Base-by-base conservation (phyloP, 176 grass and related monocot species). In the Bonia amplexicaulis region DNA sequence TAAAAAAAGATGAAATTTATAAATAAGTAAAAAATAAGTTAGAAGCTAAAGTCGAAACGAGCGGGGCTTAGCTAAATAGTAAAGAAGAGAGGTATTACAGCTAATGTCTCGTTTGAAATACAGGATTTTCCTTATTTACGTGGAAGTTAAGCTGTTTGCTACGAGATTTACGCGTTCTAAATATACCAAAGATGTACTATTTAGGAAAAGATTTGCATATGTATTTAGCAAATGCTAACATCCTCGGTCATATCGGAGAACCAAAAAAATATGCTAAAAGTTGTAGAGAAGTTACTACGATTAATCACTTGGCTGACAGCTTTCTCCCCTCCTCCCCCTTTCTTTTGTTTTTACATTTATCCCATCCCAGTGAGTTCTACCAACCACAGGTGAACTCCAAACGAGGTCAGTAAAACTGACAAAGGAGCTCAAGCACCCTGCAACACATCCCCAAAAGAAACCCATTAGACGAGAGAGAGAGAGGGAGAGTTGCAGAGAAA, bases 351-450 rank as follows among this genome's bases (percentile, higher is more conserved):
- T 64, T 64, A n/a, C 46, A 48, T 67, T 66, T 31, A 16, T 63
- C 58, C 1, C 22, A 15, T 6, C 40, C 31, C 53, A 62, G 40
- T 64, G 80, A 69, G 13, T 76, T 84, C 5, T 70, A 76, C 85
- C 76, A 80, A 84, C 80, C 62, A 57, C 76, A 20, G 78, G 42
- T 63, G 13, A 85, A 63, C 29, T 68, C 87, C 69, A 59, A 80
- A 85, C 59, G 17, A 57, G 35, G 16, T 2, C 82, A 85, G 88
- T 81, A 80, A 81, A 84, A 80, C 17, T 14, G 65, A 6, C 49
- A 69, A 39, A 68, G 74, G 1, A 29, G 3, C 20, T 65, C 74
- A 74, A 89, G 39, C 48, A 47, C 42, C 40, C 16, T n/a, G 16
- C 42, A 59, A 72, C 61, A 26, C 37, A 40, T 55, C 16, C 47